Base-by-base conservation (phyloP, 352 stramenopile genomes). In the Phytophthora crassamura region DNA sequence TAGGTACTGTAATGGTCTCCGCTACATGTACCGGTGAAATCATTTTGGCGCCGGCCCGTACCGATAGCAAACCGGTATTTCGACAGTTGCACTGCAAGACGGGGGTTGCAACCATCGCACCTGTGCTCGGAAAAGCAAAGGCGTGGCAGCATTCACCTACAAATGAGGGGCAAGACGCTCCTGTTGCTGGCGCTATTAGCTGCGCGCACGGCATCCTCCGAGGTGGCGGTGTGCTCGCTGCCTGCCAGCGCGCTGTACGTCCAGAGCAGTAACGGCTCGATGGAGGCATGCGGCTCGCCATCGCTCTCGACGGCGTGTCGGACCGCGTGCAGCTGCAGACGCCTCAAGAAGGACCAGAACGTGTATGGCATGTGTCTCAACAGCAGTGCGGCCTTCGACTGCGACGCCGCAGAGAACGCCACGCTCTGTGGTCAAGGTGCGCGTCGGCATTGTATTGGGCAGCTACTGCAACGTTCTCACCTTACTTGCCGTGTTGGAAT, bases 211-310 rank as follows among this genome's bases (percentile, higher is more conserved):
- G 33, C 45, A 7, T 25, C 20, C 9, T 52, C 64, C 35, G 48
- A 67, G 11, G 30, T 67, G 41, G 35, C n/a, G 7, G 45, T 70
- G 34, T 82, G 74, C 28, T 62, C 66, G 14, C 36, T 82, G 34
- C 67, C 74, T 3, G 61, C 62, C 12, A 61, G 22, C 10, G 40
- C 62, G 46, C 50, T 82, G 10, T 79, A 72, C 59, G 12, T 82
- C 20, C 30, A 11, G 25, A 12, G 35, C 12, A 50, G 35, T n/a
- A 58, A 10, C 22, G 16, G 25, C 25, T 30, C 28, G n/a, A 49
- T 67, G 12, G 35, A 56, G 28, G 16, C 48, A 28, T 67, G 63
- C 34, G 43, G n/a, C 40, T 60, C 64, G 39, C 50, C 48, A 40
- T 38, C n/a, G 33, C 22, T 72, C 16, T 56, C 46, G 33, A 34